A percentile compares a stretch with the other conserved stretches of the same genome.
Conservation (phyloP, 2,329 filamentous ascomycete genomes). For the Penicillium sp. region DNA sequence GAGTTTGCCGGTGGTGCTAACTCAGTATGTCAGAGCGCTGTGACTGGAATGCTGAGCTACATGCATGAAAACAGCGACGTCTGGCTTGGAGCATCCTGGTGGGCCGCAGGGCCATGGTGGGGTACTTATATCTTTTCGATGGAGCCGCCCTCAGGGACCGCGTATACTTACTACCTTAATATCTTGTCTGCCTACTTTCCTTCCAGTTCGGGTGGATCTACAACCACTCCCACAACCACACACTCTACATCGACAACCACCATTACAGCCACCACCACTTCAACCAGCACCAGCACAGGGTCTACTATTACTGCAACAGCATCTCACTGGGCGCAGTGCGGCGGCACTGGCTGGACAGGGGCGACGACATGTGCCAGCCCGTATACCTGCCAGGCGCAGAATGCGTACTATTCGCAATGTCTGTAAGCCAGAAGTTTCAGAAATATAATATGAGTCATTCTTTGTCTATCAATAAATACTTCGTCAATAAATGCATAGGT, state of each 20-base stretch:
- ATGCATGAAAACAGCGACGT: constrained; percentile 58
- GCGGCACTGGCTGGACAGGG: constrained; percentile 34
- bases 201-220: not conserved
- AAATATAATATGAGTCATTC: not conserved
- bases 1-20: constrained; percentile 53
- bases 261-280: not conserved
- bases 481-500: not conserved
- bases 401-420: constrained; percentile 42
- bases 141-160: constrained; percentile 30
- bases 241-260: constrained; percentile 4
- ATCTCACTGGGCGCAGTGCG: constrained; percentile 31
- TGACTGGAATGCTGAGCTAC: constrained; percentile 54
- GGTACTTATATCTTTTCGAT: constrained; percentile 38
- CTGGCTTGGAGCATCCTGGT: constrained; percentile 60
- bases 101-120: constrained; percentile 63
- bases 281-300: not conserved
- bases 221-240: constrained; percentile 9
- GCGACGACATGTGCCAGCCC: constrained; percentile 31
- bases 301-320: constrained; percentile 7
- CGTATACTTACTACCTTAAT: constrained; percentile 30
- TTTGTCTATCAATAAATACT: not conserved
- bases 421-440: constrained; percentile 13
- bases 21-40: constrained; percentile 52
- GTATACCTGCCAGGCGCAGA: constrained; percentile 33
- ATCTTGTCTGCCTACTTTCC: constrained; percentile 22